These are phyloP conservation scores for Exidia glandulosa DNA, from an alignment of 768 basidiomycete genomes.

Conservation along the genomic window DNA sequence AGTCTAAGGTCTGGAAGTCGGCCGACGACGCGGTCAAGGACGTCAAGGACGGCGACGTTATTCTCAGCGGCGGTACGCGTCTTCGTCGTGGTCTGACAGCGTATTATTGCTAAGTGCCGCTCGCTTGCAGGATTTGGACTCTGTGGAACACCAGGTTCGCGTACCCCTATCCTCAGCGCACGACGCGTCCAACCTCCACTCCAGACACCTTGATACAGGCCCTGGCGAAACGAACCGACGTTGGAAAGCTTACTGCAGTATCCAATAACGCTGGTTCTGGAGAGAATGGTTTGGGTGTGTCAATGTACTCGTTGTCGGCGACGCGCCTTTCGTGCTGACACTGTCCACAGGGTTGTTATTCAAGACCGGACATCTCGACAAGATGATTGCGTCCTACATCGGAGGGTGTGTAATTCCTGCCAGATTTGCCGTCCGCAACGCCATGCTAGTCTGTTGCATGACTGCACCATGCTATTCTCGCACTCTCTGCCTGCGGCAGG, in stretches of 20 bases:
- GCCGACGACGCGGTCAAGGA: conserved; percentile 76
- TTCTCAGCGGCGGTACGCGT: conserved; percentile 74
- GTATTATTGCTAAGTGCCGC: neutral
- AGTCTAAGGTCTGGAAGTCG: conserved; percentile 51
- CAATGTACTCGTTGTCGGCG: conserved; percentile 5
- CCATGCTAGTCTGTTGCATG: no score
- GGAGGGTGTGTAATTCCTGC: conserved; percentile 45
- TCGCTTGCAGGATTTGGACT: conserved; percentile 64
- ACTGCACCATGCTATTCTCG: no score
- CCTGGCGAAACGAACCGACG: conserved; percentile 59
- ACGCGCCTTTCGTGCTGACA: conserved; percentile 1
- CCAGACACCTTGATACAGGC: conserved; percentile 76
- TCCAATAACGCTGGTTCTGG: conserved; percentile 80
- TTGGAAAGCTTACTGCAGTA: conserved; percentile 67
- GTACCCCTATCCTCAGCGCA: neutral
- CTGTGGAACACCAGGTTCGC: conserved; percentile 74
- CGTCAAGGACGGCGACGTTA: conserved; percentile 65
- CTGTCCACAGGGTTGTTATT: conserved; percentile 52
- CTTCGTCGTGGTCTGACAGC: neutral
- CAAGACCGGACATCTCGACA: conserved; percentile 62
- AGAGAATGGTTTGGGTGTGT: conserved; percentile 57
- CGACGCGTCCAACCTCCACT: neutral
- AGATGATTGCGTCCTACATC: conserved; percentile 83
- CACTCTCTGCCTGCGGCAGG: no score
- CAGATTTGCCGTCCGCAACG: neutral